A percentile compares a stretch with the other conserved stretches of the same genome.
Conservation (phyloP, 768 basidiomycete genomes). For the Termitomyces sp. region DNA sequence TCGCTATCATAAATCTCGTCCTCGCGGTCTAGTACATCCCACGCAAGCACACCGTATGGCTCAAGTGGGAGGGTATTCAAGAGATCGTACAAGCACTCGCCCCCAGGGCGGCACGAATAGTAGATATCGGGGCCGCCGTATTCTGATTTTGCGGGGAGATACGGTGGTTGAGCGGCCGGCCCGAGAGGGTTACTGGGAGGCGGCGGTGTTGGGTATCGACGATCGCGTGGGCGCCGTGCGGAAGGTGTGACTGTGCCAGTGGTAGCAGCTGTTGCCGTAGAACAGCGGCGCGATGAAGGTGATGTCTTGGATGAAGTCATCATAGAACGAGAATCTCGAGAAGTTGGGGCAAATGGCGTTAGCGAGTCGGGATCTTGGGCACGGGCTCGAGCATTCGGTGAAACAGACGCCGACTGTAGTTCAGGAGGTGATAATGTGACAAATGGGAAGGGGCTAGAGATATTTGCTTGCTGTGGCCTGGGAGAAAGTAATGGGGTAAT, state of each 20-base stretch:
- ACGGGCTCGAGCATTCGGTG: neutral
- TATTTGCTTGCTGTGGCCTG: neutral
- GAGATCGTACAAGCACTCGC: slow-evolving; percentile 60
- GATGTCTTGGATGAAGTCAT: neutral
- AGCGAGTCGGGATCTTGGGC: neutral
- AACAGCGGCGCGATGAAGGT: slow-evolving; percentile 11
- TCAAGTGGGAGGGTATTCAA: slow-evolving; percentile 55
- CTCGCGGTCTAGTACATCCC: slow-evolving; percentile 67
- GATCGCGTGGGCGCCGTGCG: slow-evolving; percentile 3
- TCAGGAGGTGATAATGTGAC: slow-evolving; percentile 10
- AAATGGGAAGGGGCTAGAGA: slow-evolving; percentile 8
- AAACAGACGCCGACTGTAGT: neutral
- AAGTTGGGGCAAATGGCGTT: neutral
- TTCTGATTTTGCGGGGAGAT: slow-evolving; percentile 43
- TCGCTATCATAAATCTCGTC: slow-evolving; percentile 73
- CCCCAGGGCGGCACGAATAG: slow-evolving; percentile 63
- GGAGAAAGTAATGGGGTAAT: neutral
- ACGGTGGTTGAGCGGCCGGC: slow-evolving; percentile 46
- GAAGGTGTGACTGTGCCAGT: slow-evolving; percentile 8
- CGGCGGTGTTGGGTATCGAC: slow-evolving; percentile 33
- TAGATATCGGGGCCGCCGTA: slow-evolving; percentile 41
- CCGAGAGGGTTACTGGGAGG: slow-evolving; percentile 40
- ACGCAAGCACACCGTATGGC: slow-evolving; percentile 58
- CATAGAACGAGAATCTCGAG: slow-evolving; percentile 7
- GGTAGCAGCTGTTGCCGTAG: slow-evolving; percentile 5